phyloP scores from a whole-genome alignment of 148 eudicot species.

The Rhododendron kiyosumense region DNA sequence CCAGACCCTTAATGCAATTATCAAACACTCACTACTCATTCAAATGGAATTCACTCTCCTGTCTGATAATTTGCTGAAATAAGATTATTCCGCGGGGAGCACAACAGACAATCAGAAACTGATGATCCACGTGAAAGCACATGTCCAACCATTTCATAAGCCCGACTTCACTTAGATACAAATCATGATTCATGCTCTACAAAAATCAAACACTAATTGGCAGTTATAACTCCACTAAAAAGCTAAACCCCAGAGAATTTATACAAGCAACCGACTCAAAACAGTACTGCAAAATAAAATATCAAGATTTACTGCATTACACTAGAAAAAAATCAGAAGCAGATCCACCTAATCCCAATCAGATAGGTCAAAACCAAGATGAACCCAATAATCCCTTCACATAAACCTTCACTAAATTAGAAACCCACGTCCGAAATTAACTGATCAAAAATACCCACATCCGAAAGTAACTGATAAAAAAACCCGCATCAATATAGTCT shows the following conservation, averaged over 20 bases:
- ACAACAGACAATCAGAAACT: not conserved
- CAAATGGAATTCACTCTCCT: not conserved
- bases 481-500: not conserved
- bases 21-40: not conserved
- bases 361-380: not conserved
- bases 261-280: not conserved
- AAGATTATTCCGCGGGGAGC: not conserved
- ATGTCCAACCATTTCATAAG: not conserved
- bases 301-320: not conserved
- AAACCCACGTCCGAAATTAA: not conserved
- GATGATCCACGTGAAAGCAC: not conserved
- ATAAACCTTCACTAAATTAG: not conserved
- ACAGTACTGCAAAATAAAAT: not conserved
- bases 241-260: not conserved
- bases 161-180: not conserved
- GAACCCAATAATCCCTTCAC: not conserved
- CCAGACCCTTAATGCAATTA: not conserved
- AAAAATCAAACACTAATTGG: not conserved
- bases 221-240: not conserved
- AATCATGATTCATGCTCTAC: not conserved
- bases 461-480: not conserved
- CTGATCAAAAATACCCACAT: not conserved
- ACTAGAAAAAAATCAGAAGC: not conserved
- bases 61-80: not conserved
- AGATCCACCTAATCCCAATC: conserved; percentile 15